phyloP scores from a whole-genome alignment of 495 filamentous ascomycete genomes.

The Hypoxylon perforatum region DNA sequence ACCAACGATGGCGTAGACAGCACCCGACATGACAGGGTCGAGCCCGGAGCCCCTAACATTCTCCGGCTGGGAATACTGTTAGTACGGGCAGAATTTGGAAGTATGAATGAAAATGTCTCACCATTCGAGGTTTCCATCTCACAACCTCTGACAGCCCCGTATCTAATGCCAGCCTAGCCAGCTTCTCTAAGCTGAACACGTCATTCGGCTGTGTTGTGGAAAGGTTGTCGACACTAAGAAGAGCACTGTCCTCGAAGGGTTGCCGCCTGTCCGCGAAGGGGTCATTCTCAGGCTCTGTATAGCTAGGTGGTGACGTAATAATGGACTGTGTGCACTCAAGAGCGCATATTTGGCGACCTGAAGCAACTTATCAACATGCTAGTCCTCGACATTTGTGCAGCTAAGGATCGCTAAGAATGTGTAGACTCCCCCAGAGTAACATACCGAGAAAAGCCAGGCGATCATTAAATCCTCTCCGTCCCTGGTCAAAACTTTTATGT shows the following conservation, averaged over 20 bases:
- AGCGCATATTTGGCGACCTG: slow-evolving; percentile 80
- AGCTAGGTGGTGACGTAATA: slow-evolving; percentile 56
- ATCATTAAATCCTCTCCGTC: slow-evolving; percentile 92
- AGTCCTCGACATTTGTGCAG: neutral
- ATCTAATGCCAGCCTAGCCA: slow-evolving; percentile 73
- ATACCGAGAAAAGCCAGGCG: slow-evolving; percentile 89
- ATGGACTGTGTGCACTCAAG: slow-evolving; percentile 81
- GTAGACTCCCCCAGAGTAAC: slow-evolving; percentile 31
- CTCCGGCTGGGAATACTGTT: slow-evolving; percentile 65
- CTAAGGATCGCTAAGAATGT: too few species aligned
- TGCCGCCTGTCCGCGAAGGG: slow-evolving; percentile 60
- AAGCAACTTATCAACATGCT: slow-evolving; percentile 43
- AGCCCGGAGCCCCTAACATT: slow-evolving; percentile 78
- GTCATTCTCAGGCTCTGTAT: slow-evolving; percentile 48
- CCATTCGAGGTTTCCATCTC: slow-evolving; percentile 87
- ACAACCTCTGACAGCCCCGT: slow-evolving; percentile 77
- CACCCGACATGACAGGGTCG: slow-evolving; percentile 74
- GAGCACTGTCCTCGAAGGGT: slow-evolving; percentile 78
- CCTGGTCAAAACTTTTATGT: slow-evolving; percentile 98
- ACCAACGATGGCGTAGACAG: slow-evolving; percentile 86
- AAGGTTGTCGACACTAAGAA: slow-evolving; percentile 78
- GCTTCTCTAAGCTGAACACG: slow-evolving; percentile 65
- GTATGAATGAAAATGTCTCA: slow-evolving; percentile 53
- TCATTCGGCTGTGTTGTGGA: slow-evolving; percentile 63
- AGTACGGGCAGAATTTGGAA: slow-evolving; percentile 4